Conservation (phyloP, 768 basidiomycete species). For the Candolleomyces eurysporus region DNA sequence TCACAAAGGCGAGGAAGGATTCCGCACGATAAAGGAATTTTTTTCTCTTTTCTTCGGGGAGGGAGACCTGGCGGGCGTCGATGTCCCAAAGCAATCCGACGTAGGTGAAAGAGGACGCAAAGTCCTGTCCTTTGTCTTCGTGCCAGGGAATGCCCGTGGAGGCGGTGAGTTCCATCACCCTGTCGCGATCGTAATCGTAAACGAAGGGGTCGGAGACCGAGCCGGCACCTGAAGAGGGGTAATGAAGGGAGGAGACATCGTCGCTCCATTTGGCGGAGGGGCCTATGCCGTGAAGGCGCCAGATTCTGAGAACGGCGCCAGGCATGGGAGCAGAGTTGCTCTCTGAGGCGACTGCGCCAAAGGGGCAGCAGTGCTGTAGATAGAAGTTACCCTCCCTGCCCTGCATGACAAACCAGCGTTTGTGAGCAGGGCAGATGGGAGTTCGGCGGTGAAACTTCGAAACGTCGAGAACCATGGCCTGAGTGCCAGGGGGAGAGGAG, state of each 20-base stretch:
- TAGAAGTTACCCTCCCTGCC: conserved; percentile 20
- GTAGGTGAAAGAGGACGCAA: conserved; percentile 28
- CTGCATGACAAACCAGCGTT: background rate
- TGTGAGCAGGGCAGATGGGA: background rate
- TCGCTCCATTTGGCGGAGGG: conserved; percentile 26
- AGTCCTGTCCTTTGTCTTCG: conserved; percentile 23
- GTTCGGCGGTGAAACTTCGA: conserved; percentile 22
- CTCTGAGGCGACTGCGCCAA: background rate
- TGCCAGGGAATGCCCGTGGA: conserved; percentile 32
- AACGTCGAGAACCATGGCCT: conserved; percentile 25
- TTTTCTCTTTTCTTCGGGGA: conserved; percentile 27
- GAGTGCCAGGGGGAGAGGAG: conserved; percentile 12
- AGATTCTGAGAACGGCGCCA: background rate
- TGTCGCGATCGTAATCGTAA: conserved; percentile 10
- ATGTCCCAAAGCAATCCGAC: conserved; percentile 39
- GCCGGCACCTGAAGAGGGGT: background rate
- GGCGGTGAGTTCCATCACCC: conserved; percentile 26
- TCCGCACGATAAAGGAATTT: conserved; percentile 19
- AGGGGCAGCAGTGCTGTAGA: conserved; percentile 22
- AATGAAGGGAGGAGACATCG: conserved; percentile 22
- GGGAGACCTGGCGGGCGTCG: conserved; percentile 19
- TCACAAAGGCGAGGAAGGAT: background rate
- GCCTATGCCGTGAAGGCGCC: background rate
- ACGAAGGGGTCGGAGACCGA: background rate
- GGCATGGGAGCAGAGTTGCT: background rate